Conservation (phyloP, 192 early-diverging fungal genomes). For the Chytriomyces sp. region DNA sequence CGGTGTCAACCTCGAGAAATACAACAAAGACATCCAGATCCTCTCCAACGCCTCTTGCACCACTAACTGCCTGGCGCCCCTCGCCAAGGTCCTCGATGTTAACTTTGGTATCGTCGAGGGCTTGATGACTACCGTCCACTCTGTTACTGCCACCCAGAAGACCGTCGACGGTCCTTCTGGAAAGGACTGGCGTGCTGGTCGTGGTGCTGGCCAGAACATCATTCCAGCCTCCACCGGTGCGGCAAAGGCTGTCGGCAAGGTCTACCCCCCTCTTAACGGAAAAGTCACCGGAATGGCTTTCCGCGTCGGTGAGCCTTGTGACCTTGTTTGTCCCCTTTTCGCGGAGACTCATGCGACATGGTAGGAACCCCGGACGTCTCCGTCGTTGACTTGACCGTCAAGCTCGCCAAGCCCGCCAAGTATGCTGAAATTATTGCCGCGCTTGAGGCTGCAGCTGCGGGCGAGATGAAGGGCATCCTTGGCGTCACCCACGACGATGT, state of each 20-base stretch:
- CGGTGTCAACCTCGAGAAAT: constrained; percentile 92
- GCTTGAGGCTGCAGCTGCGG: constrained; percentile 84
- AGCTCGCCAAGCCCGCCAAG: constrained; percentile 84
- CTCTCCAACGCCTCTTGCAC: constrained; percentile 99
- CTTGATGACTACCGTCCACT: constrained; percentile 98
- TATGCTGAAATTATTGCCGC: constrained; percentile 88
- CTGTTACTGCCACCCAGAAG: constrained; percentile 99
- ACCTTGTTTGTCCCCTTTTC: no score
- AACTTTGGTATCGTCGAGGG: constrained; percentile 95
- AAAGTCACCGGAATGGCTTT: constrained; percentile 99
- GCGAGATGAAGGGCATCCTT: constrained; percentile 84
- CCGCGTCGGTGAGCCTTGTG: no score
- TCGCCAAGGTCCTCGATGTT: constrained; percentile 96
- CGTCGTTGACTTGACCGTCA: constrained; percentile 95
- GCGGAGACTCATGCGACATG: no score
- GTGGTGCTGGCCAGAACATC: constrained; percentile 96
- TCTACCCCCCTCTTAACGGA: constrained; percentile 90
- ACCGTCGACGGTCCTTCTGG: constrained; percentile 97
- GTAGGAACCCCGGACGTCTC: constrained; percentile 93
- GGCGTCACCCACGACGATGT: constrained; percentile 93
- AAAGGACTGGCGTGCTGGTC: constrained; percentile 97
- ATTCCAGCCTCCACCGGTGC: constrained; percentile 98
- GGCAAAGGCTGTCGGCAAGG: constrained; percentile 99
- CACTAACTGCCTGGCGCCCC: constrained; percentile 98
- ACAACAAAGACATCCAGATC: constrained; percentile 79